Percentiles rank a stretch among this genome's conserved stretches.
Evolutionary conservation across 345 rosid species (phyloP).

Genomic region (Linum tenue): DNA sequence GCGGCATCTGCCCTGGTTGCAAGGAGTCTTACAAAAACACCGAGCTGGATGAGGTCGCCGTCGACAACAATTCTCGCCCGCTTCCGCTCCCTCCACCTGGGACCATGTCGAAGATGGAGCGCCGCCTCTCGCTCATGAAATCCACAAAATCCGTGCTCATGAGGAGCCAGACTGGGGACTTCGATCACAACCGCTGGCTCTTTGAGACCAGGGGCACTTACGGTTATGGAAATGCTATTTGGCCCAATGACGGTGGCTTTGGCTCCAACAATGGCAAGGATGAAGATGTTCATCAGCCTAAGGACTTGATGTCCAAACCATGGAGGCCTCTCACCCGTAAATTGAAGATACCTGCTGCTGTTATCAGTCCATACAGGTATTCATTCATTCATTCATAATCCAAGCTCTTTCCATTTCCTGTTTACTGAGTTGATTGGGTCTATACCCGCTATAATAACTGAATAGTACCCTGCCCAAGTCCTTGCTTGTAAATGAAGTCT

Average conservation of each 20-base stretch:
- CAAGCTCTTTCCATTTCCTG: too few relatives aligned
- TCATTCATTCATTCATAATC: not conserved
- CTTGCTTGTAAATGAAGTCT: too few relatives aligned
- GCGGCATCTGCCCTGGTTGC: slow-evolving; percentile 86
- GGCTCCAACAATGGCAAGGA: slow-evolving; percentile 39
- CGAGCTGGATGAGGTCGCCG: slow-evolving; percentile 53
- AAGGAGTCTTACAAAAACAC: slow-evolving; percentile 78
- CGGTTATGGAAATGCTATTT: slow-evolving; percentile 94
- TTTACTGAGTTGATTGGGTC: too few relatives aligned
- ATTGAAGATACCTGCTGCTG: slow-evolving; percentile 83
- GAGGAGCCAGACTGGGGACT: slow-evolving; percentile 96
- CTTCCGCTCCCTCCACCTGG: slow-evolving; percentile 57
- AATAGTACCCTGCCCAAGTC: too few relatives aligned
- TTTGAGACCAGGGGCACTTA: slow-evolving; percentile 88
- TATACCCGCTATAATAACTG: too few relatives aligned
- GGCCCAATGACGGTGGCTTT: slow-evolving; percentile 85
- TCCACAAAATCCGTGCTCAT: slow-evolving; percentile 67
- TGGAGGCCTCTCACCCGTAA: slow-evolving; percentile 97
- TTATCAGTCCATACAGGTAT: slow-evolving; percentile 91
- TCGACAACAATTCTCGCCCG: slow-evolving; percentile 33
- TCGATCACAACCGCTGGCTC: slow-evolving; percentile 90
- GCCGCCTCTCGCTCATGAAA: slow-evolving; percentile 90
- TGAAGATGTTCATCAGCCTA: slow-evolving; percentile 50
- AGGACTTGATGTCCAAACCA: slow-evolving; percentile 75
- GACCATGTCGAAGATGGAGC: slow-evolving; percentile 72